These are phyloP conservation scores for Kalmusia sp. DNA, from an alignment of 2,329 filamentous ascomycete genomes.

Conservation along the genomic window DNA sequence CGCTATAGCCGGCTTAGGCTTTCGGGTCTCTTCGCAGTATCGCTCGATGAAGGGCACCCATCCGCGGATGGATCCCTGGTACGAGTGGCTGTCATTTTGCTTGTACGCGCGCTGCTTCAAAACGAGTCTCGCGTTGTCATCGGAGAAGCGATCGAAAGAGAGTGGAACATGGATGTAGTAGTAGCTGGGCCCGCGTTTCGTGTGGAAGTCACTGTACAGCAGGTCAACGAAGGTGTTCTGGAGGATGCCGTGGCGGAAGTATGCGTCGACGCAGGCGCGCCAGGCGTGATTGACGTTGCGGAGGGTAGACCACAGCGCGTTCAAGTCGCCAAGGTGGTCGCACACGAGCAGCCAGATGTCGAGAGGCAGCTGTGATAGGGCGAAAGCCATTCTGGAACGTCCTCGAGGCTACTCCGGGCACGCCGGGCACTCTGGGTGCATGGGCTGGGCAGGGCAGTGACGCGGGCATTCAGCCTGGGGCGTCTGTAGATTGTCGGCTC, in stretches of 20 bases:
- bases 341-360: slow-evolving; percentile 29
- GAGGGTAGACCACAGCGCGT: slow-evolving; percentile 20
- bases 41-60: too few relatives aligned
- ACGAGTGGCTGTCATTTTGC: too few relatives aligned
- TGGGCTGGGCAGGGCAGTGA: too few relatives aligned
- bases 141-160: slow-evolving; percentile 19
- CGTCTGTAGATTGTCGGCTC: background rate
- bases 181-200: slow-evolving; percentile 13
- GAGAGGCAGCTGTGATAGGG: too few relatives aligned
- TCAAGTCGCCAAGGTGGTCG: slow-evolving; percentile 18
- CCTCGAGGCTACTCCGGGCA: too few relatives aligned
- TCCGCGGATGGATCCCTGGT: too few relatives aligned
- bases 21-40: too few relatives aligned
- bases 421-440: too few relatives aligned
- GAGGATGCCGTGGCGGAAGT: slow-evolving; percentile 21
- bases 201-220: slow-evolving; percentile 26
- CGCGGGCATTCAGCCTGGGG: slow-evolving; percentile 3
- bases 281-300: slow-evolving; percentile 24
- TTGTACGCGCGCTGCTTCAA: too few relatives aligned
- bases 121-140: too few relatives aligned
- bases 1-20: too few relatives aligned
- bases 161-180: slow-evolving; percentile 24
- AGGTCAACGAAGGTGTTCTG: slow-evolving; percentile 20
- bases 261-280: slow-evolving; percentile 24
- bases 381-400: too few relatives aligned